Base-by-base conservation (phyloP, 805 yeast genomes). In the Myxozyma lipomycoides region DNA sequence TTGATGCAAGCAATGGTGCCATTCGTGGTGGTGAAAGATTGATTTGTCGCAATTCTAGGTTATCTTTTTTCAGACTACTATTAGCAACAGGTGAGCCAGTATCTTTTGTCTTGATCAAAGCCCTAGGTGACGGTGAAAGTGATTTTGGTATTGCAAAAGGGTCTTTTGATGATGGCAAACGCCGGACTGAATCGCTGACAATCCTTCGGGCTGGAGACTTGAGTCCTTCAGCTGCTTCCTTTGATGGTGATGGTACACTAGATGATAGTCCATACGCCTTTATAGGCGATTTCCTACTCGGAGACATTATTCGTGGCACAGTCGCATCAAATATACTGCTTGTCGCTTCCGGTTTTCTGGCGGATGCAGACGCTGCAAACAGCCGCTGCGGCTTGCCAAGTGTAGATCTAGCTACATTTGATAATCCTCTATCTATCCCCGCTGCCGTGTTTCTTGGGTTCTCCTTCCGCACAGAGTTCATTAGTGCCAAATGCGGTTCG, bases 361-460 rank as follows among this genome's bases (percentile, higher is more conserved):
- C 32, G 12, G 32, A 28, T 9, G 32, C 12, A 7, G 32, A 28
- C 12, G 32, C 7, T 9, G 32, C 32, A 28, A 28, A 28, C 32
- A 28, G 32, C 32, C 58, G 37, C 41, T 51, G 52, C 4, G 58
- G 50, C 38, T 50, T 45, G 25, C 58, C 58, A 1, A 54, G 37
- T 22, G 37, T 42, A 10, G 51, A 43, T 30, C 45, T 40, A 6
- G 52, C 25, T 15, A 58, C 57, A 3, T 52, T 36, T 48, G 38
- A 25, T 26, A 17, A 15, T 19, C 17, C 49, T n/a, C n/a, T n/a
- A n/a, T n/a, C n/a, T 7, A 28, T 28, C 7, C 32, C 32, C 12
- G 12, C 32, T 7, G 12, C 32, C 12, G 32, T 12, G 32, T 28
- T 28, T 7, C 32, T 12, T 7, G 12, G 7, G 12, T 28, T 12